Percentiles rank a stretch among this genome's conserved stretches.
Conservation (phyloP, 495 filamentous ascomycete species). For the Rhizodiscina lignyota region DNA sequence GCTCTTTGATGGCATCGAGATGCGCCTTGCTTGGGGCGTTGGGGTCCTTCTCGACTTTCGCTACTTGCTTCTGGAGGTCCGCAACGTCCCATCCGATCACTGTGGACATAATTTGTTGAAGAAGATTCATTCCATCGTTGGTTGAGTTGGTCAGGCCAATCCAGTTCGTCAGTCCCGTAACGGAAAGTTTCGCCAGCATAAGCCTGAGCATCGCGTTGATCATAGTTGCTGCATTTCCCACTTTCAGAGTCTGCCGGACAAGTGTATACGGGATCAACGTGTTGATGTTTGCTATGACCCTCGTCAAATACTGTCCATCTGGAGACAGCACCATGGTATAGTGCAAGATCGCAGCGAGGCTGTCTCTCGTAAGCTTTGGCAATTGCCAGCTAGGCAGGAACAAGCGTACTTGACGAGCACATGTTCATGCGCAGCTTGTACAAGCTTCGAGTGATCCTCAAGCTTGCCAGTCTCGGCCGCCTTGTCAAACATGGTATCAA, state of each 20-base stretch:
- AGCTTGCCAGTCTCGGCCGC: slow-evolving; percentile 34
- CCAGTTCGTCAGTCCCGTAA: slow-evolving; percentile 48
- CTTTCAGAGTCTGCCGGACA: slow-evolving; percentile 41
- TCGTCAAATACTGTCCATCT: slow-evolving; percentile 43
- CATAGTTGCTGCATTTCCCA: slow-evolving; percentile 55
- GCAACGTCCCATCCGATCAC: slow-evolving; percentile 42
- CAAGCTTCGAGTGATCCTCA: slow-evolving; percentile 35
- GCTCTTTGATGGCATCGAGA: slow-evolving; percentile 30
- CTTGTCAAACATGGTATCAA: slow-evolving; percentile 39
- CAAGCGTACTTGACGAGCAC: slow-evolving; percentile 36
- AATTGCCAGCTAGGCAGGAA: no score
- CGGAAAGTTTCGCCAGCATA: slow-evolving; percentile 45
- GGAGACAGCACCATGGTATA: slow-evolving; percentile 44
- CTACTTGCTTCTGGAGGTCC: slow-evolving; percentile 36
- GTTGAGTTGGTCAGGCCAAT: slow-evolving; percentile 37
- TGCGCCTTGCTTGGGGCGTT: slow-evolving; percentile 30
- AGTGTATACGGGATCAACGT: slow-evolving; percentile 41
- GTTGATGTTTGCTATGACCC: slow-evolving; percentile 38
- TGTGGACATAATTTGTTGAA: slow-evolving; percentile 48
- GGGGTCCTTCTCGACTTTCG: slow-evolving; percentile 33
- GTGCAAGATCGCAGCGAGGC: slow-evolving; percentile 46
- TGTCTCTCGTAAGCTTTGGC: slow-evolving; percentile 8
- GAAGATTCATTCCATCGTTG: slow-evolving; percentile 51
- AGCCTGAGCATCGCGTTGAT: slow-evolving; percentile 44
- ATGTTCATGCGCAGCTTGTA: slow-evolving; percentile 41